Base-by-base conservation (phyloP, 2,329 filamentous ascomycete species). In the Fusarium sp. region DNA sequence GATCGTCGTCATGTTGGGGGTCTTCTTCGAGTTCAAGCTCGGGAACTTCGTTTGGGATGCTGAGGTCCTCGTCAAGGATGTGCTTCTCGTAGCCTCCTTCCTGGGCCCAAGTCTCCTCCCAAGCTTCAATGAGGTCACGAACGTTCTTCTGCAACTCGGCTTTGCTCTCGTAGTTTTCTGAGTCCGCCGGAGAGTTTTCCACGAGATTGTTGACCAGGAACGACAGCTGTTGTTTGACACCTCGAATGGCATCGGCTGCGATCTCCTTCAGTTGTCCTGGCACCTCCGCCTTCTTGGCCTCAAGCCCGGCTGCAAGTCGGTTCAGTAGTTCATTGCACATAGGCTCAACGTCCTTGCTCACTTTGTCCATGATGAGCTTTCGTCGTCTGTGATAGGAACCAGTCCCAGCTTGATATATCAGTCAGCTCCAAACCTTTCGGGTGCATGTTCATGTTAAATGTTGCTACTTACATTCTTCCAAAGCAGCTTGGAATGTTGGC, bases 151-250 rank as follows among this genome's bases (percentile, higher is more conserved):
- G 57, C 8, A 66, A 36, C 7, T 28, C 33, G 2, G 18, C 17
- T 17, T 54, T 61, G 8, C 24, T 33, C 10, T 18, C 22, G 17
- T 50, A 51, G 2, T 42, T 14, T 2, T 9, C 10, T 2, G 46
- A 14, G 7, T 34, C 48, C 4, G 14, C 9, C 3, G 14, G 9
- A 6, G 53, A 18, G 13, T 61, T 57, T 17, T 58, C 58, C 1
- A 66, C 24, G 1, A 54, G 20, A n/a, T 62, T 62, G 53, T 58
- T 58, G 24, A 62, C 15, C 11, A 58, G 22, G 17, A 31, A 52
- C 1, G 38, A 33, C 0, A 63, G 13, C 6, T 52, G 49, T 2
- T 18, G n/a, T 28, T 63, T 52, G 38, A 33, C 58, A 2, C 15
- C 10, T 2, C 55, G 6, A 4, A 63, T 38, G 3, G 50, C 53